Percentiles rank a stretch among this genome's conserved stretches.
phyloP scores from a whole-genome alignment of 2,329 filamentous ascomycete genomes.

The Fusarium floridanum region DNA sequence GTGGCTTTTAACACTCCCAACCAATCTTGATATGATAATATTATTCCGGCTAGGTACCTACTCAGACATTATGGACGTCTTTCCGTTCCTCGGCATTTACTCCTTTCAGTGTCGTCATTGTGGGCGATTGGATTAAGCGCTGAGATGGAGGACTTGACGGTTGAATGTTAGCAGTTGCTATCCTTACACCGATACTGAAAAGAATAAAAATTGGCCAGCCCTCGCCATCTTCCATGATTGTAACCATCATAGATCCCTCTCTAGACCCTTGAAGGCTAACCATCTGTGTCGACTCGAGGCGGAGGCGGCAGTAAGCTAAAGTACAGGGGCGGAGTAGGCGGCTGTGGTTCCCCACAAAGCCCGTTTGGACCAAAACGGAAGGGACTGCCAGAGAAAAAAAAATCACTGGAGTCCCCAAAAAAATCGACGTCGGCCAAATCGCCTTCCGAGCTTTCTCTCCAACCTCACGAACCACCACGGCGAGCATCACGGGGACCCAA shows the following conservation, averaged over 20 bases:
- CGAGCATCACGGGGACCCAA: not conserved
- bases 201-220: not conserved
- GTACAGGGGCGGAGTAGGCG: conserved; percentile 33
- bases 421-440: conserved; percentile 37
- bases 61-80: not conserved
- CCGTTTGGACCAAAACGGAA: conserved; percentile 18
- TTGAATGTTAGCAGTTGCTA: not conserved
- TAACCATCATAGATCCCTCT: not conserved
- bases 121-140: not conserved
- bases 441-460: conserved; percentile 37
- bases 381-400: conserved; percentile 30
- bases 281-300: conserved; percentile 17
- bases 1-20: not conserved
- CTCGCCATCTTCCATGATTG: not conserved
- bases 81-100: not conserved
- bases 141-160: not conserved
- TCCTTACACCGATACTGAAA: not conserved
- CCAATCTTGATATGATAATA: not conserved
- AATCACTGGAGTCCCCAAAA: conserved; percentile 37
- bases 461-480: conserved; percentile 28
- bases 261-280: conserved; percentile 21
- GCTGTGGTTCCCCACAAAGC: conserved; percentile 35
- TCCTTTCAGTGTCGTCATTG: not conserved
- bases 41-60: not conserved
- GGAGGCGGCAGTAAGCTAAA: conserved; percentile 13